These are phyloP conservation scores for Leishmania arabica DNA, from an alignment of 208 protist species.

Conservation along the genomic window DNA sequence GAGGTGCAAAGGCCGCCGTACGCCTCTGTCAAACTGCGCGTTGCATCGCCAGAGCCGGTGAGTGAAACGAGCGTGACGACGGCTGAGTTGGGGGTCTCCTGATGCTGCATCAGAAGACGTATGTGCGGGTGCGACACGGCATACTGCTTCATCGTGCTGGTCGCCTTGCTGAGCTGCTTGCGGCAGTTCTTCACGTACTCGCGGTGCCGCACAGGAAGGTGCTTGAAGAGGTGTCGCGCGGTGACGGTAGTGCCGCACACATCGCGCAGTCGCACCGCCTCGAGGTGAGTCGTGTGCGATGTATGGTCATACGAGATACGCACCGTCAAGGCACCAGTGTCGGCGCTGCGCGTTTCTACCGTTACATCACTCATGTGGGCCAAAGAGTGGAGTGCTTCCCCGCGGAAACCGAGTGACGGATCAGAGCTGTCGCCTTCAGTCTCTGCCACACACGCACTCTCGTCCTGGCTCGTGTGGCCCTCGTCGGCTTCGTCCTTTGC, in stretches of 20 bases:
- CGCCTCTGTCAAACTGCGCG: constrained; percentile 69
- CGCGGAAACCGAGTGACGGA: constrained; percentile 94
- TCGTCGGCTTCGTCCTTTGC: constrained; percentile 3
- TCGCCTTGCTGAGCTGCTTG: constrained; percentile 60
- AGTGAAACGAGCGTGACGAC: constrained; percentile 68
- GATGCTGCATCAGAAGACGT: constrained; percentile 66
- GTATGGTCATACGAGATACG: constrained; percentile 49
- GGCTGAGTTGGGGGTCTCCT: constrained; percentile 42
- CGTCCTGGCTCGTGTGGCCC: background rate
- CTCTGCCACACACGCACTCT: background rate
- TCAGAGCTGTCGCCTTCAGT: constrained; percentile 14
- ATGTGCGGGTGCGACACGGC: constrained; percentile 82
- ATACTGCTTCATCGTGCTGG: constrained; percentile 80
- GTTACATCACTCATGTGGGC: constrained; percentile 77
- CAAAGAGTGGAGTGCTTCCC: constrained; percentile 97
- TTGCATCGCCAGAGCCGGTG: constrained; percentile 65
- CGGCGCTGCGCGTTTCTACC: constrained; percentile 67
- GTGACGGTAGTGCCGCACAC: constrained; percentile 81
- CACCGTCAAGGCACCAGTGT: constrained; percentile 39
- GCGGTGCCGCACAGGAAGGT: constrained; percentile 88
- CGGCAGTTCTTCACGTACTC: constrained; percentile 87
- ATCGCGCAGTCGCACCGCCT: constrained; percentile 21
- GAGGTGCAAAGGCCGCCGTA: constrained; percentile 77
- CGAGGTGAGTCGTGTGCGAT: constrained; percentile 24
- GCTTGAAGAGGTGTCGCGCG: constrained; percentile 73